Base-by-base conservation (phyloP, 2,329 filamentous ascomycete genomes). In the Ceratocystis variospora region DNA sequence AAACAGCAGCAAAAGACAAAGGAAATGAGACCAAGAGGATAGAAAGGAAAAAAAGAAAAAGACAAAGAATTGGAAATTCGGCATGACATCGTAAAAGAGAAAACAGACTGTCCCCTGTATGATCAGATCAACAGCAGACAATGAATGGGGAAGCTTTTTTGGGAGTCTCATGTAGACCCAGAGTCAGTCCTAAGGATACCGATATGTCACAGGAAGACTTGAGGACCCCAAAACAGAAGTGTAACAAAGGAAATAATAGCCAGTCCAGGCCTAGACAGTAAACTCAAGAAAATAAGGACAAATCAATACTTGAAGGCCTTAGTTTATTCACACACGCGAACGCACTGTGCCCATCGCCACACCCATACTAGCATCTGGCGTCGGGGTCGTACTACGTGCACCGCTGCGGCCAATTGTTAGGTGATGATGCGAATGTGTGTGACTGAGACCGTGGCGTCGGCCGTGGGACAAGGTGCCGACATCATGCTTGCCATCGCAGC, bases 401-500 rank as follows among this genome's bases (percentile, higher is more conserved):
- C 61, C 41, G 61, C 28, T 28, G 22, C 41, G 41, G 61, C 19
- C 37, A 15, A 63, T 45, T 15, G 41, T 63, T 25, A 59, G 37
- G 44, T 67, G 66, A n/a, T 64, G 62, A 5, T 53, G 65, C 22
- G 45, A 44, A 50, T 66, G 61, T 3, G 53, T 19, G 19, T 66
- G 59, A 31, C 65, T 61, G 17, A 48, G 55, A 8, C 57, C 64
- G 25, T 61, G 64, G 33, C 45, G n/a, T 15, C 53, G 61, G 53
- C 41, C 62, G 31, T 61, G 63, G 17, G 33, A 55, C 63, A 87
- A 74, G 65, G 79, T 83, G 65, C 83, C 81, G 62, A 90, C 87
- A 73, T 90, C 87, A 72, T 90, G 87, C 77, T 88, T 89, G 93
- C 92, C 94, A 82, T 97, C 94, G 76, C 94, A 99, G 78, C 94